These are phyloP conservation scores for Diutina siamensis DNA, from an alignment of 1,139 yeast species.

Conservation along the genomic window DNA sequence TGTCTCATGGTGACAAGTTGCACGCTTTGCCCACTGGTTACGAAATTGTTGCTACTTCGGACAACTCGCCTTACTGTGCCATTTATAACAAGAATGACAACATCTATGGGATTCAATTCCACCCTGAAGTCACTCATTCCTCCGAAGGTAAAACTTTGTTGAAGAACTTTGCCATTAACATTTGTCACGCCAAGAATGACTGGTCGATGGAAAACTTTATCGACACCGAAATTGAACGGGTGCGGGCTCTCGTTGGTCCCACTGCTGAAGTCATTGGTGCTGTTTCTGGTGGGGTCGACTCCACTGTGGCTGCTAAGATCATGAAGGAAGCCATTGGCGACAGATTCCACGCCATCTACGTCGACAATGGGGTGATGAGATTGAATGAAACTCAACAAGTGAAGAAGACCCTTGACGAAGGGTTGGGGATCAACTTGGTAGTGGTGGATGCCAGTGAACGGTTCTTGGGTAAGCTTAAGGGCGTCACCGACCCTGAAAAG, in stretches of 20 bases:
- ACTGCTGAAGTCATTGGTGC: slow-evolving; percentile 99
- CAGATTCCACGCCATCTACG: slow-evolving; percentile 96
- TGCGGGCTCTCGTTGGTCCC: slow-evolving; percentile 85
- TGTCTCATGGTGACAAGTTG: slow-evolving; percentile 98
- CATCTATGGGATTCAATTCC: slow-evolving; percentile 95
- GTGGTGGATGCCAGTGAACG: slow-evolving; percentile 92
- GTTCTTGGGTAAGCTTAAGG: slow-evolving; percentile 76
- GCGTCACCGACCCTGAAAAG: slow-evolving; percentile 97
- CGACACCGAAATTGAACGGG: slow-evolving; percentile 91
- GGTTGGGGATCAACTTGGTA: slow-evolving; percentile 87
- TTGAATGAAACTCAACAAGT: slow-evolving; percentile 83
- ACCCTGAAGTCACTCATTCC: slow-evolving; percentile 98
- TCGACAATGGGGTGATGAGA: slow-evolving; percentile 97
- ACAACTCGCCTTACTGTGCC: slow-evolving; percentile 93
- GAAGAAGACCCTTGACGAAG: slow-evolving; percentile 79
- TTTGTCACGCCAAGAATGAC: slow-evolving; percentile 77
- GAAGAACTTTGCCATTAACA: slow-evolving; percentile 84
- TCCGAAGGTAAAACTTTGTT: slow-evolving; percentile 78
- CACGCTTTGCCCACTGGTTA: slow-evolving; percentile 83
- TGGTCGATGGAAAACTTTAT: slow-evolving; percentile 99
- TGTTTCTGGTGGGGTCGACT: slow-evolving; percentile 98
- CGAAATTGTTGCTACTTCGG: slow-evolving; percentile 82
- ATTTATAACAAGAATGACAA: slow-evolving; percentile 62
- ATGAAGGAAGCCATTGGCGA: slow-evolving; percentile 98
- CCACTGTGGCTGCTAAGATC: slow-evolving; percentile 97